A percentile compares a stretch with the other conserved stretches of the same genome.
Conservation (phyloP, 2,329 filamentous ascomycete species). For the Calcarisporium arbuscula region DNA sequence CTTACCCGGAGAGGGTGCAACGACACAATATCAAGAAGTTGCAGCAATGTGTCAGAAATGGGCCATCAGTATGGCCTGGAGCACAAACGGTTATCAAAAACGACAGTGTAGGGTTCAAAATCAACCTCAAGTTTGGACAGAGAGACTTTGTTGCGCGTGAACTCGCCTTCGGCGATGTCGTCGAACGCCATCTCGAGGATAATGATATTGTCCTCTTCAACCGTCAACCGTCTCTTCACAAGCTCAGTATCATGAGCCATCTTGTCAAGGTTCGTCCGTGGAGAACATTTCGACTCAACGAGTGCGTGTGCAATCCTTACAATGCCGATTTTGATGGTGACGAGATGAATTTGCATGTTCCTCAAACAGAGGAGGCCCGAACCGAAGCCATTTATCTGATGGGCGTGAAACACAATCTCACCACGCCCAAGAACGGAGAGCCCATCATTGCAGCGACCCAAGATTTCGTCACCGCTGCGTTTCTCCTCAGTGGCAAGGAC, state of each 20-base stretch:
- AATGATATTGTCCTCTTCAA: slow-evolving; percentile 97
- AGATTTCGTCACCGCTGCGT: slow-evolving; percentile 96
- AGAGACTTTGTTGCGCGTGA: slow-evolving; percentile 65
- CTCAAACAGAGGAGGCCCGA: slow-evolving; percentile 93
- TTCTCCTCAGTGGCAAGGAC: slow-evolving; percentile 85
- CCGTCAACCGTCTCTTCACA: slow-evolving; percentile 93
- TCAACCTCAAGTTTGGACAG: slow-evolving; percentile 69
- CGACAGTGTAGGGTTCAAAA: slow-evolving; percentile 60
- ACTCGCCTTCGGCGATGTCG: slow-evolving; percentile 76
- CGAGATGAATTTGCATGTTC: slow-evolving; percentile 98
- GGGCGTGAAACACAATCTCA: slow-evolving; percentile 95
- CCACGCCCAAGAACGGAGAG: slow-evolving; percentile 94
- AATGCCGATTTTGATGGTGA: slow-evolving; percentile 99
- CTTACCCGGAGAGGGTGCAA: slow-evolving; percentile 86
- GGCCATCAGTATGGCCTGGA: slow-evolving; percentile 75
- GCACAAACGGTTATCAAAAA: slow-evolving; percentile 77
- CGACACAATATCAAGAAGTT: slow-evolving; percentile 82
- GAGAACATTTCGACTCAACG: slow-evolving; percentile 93
- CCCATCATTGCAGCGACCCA: slow-evolving; percentile 99
- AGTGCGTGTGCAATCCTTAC: slow-evolving; percentile 97
- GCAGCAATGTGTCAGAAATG: slow-evolving; percentile 65
- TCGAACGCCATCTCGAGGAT: slow-evolving; percentile 92
- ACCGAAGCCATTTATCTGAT: slow-evolving; percentile 94
- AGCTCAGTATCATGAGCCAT: slow-evolving; percentile 97
- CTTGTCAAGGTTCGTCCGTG: slow-evolving; percentile 88